Conservation (phyloP, 2,329 filamentous ascomycete species). For the Thelonectria rubi region DNA sequence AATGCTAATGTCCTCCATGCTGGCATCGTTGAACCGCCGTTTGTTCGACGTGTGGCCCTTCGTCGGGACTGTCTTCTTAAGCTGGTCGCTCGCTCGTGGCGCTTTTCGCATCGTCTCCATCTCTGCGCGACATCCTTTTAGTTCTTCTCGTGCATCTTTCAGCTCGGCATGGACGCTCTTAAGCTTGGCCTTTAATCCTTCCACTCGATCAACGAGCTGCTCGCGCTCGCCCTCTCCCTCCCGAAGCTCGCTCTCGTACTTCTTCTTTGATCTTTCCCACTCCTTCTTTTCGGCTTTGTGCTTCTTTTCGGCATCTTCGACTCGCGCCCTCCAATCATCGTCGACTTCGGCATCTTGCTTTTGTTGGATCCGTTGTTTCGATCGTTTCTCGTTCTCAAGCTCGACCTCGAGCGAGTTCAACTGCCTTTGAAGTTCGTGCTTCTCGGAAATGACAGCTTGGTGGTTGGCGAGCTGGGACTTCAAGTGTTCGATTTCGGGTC, state of each 20-base stretch:
- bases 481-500: slow-evolving; percentile 66
- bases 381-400: slow-evolving; percentile 76
- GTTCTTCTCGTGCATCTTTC: slow-evolving; percentile 64
- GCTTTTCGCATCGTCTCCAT: slow-evolving; percentile 46
- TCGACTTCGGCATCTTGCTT: slow-evolving; percentile 51
- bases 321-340: slow-evolving; percentile 52
- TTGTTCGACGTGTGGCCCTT: slow-evolving; percentile 54
- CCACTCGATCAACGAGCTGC: slow-evolving; percentile 75
- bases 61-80: slow-evolving; percentile 34
- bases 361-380: slow-evolving; percentile 45
- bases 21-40: slow-evolving; percentile 56
- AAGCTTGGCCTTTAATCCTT: slow-evolving; percentile 74
- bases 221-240: slow-evolving; percentile 71
- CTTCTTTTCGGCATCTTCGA: slow-evolving; percentile 50
- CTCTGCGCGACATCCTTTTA: slow-evolving; percentile 53
- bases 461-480: slow-evolving; percentile 65
- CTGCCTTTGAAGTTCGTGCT: slow-evolving; percentile 81
- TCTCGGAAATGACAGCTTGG: slow-evolving; percentile 78
- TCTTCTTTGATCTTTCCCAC: slow-evolving; percentile 55
- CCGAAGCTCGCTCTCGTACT: slow-evolving; percentile 62
- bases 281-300: slow-evolving; percentile 55
- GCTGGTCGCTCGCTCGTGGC: slow-evolving; percentile 30
- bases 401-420: slow-evolving; percentile 81
- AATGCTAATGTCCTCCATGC: slow-evolving; percentile 56
- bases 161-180: slow-evolving; percentile 76